Evolutionary conservation across 2,329 filamentous ascomycete species (phyloP).

Genomic region (Ophiostoma perfectum): DNA sequence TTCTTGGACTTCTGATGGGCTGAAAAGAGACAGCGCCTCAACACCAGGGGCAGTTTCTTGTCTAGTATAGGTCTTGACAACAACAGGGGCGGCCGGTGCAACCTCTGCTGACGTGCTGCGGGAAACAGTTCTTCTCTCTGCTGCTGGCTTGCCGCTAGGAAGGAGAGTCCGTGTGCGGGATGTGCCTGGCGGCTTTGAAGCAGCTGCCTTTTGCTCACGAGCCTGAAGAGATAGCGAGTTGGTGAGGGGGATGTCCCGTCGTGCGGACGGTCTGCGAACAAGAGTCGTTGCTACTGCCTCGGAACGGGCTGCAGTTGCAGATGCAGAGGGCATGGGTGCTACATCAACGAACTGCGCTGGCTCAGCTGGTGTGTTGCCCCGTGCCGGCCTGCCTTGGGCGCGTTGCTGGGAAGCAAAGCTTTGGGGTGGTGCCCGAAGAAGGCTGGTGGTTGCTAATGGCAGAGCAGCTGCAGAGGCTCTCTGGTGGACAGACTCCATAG

Average conservation of each 20-base stretch:
- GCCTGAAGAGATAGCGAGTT: slow-evolving; percentile 26
- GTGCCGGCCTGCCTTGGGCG: slow-evolving; percentile 46
- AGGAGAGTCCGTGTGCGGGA: slow-evolving; percentile 23
- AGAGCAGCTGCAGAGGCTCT: slow-evolving; percentile 33
- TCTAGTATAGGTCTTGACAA: neutral
- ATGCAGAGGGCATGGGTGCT: neutral
- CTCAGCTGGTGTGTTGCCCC: slow-evolving; percentile 1
- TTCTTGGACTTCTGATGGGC: slow-evolving; percentile 47
- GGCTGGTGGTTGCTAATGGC: slow-evolving; percentile 25
- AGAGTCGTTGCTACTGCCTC: slow-evolving; percentile 7
- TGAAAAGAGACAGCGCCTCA: slow-evolving; percentile 47
- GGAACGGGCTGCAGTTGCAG: neutral
- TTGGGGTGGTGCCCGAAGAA: slow-evolving; percentile 52
- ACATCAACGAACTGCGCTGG: neutral
- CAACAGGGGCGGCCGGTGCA: neutral
- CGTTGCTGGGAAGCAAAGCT: slow-evolving; percentile 63
- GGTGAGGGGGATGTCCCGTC: slow-evolving; percentile 24
- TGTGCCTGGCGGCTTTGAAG: neutral
- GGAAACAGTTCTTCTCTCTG: slow-evolving; percentile 5
- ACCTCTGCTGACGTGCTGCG: slow-evolving; percentile 15
- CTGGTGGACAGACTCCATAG: slow-evolving; percentile 29
- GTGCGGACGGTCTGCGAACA: slow-evolving; percentile 19
- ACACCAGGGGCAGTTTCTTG: slow-evolving; percentile 1
- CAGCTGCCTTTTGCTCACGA: slow-evolving; percentile 24
- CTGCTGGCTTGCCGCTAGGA: slow-evolving; percentile 22